Conservation (phyloP, 2,329 filamentous ascomycete species). For the Colletotrichum eremochloae region DNA sequence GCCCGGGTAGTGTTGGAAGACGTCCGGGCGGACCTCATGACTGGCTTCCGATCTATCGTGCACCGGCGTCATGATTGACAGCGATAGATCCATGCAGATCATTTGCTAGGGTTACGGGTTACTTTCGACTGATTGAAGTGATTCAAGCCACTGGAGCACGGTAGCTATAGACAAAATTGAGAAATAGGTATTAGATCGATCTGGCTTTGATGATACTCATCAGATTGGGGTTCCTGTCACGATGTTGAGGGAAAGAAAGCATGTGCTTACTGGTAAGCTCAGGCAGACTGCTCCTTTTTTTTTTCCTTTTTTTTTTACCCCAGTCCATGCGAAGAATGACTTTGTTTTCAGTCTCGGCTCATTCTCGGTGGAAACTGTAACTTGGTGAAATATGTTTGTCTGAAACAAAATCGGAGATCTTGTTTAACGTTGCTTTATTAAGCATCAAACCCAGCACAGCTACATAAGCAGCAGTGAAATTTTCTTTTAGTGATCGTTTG, state of each 20-base stretch:
- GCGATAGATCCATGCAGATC: slow-evolving; percentile 20
- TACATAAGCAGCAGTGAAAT: no score
- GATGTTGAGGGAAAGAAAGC: background rate
- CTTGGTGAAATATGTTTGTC: no score
- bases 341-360: background rate
- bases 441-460: no score
- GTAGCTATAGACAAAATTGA: background rate
- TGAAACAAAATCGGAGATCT: no score
- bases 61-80: slow-evolving; percentile 22
- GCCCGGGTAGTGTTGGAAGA: background rate
- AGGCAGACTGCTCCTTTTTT: background rate
- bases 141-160: background rate
- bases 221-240: background rate
- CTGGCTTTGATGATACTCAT: background rate
- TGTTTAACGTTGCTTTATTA: no score
- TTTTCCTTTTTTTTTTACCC: no score
- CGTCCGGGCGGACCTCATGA: background rate
- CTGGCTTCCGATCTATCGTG: background rate
- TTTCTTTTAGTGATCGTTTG: no score
- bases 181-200: background rate
- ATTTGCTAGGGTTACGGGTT: background rate
- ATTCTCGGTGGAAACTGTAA: no score
- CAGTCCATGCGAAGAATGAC: background rate
- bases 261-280: background rate
- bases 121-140: background rate